A percentile compares a stretch with the other conserved stretches of the same genome.
Evolutionary conservation across 257 asterid genomes (phyloP).

Genomic region (Buddleja alternifolia): DNA sequence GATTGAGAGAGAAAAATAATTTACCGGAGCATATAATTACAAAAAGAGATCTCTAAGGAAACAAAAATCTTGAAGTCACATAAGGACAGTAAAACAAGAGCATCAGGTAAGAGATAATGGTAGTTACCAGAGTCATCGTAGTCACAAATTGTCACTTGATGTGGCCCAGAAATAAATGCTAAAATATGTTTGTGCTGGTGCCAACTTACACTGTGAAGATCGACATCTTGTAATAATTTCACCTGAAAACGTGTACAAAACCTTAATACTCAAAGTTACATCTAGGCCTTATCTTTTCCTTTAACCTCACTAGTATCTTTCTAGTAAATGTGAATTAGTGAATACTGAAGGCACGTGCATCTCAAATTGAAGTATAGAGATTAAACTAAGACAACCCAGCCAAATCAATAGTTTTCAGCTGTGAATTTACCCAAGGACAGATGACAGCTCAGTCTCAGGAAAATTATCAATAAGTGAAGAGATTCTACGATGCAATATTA

Average conservation of each 20-base stretch:
- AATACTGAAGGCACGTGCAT: neutral
- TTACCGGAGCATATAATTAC: neutral
- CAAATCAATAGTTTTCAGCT: constrained; percentile 1
- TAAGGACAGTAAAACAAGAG: constrained; percentile 15
- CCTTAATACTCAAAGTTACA: neutral
- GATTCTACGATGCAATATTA: neutral
- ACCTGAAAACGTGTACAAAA: constrained; percentile 47
- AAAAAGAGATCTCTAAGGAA: constrained; percentile 17
- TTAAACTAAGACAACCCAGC: constrained; percentile 1
- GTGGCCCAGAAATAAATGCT: constrained; percentile 82
- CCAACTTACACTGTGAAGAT: constrained; percentile 81
- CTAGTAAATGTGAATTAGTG: neutral
- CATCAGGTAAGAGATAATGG: constrained; percentile 25
- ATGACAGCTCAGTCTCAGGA: neutral
- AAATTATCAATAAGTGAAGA: constrained; percentile 1
- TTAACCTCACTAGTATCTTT: neutral
- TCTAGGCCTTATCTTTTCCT: neutral
- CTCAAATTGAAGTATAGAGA: constrained; percentile 1
- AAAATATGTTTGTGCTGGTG: constrained; percentile 74
- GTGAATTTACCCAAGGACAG: neutral
- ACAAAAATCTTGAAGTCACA: constrained; percentile 9
- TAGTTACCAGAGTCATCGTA: constrained; percentile 77
- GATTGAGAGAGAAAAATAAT: constrained; percentile 22
- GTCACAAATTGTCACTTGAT: constrained; percentile 78
- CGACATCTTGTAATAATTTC: constrained; percentile 60